Evolutionary conservation across 108 stramenopile species (phyloP).

Genomic region (Skeletonema menzelii): DNA sequence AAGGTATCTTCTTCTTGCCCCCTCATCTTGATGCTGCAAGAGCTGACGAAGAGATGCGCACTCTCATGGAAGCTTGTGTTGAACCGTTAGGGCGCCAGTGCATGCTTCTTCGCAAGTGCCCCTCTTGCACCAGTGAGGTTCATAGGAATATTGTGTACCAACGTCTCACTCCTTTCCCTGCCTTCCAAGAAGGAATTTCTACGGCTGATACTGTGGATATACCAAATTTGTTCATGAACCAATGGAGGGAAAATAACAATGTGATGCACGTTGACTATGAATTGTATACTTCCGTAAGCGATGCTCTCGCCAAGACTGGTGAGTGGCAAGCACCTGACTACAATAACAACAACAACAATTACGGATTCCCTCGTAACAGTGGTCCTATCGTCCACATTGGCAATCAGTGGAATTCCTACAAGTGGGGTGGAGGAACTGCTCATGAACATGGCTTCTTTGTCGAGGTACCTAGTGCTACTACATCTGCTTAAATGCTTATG

Average conservation of each 20-base stretch:
- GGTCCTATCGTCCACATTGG: background rate
- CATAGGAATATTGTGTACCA: slow-evolving; percentile 50
- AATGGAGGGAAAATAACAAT: slow-evolving; percentile 30
- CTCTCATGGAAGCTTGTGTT: slow-evolving; percentile 6
- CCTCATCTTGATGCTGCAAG: slow-evolving; percentile 4
- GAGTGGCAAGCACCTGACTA: slow-evolving; percentile 40
- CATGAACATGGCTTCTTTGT: slow-evolving; percentile 37
- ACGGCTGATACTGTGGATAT: slow-evolving; percentile 20
- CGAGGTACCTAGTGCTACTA: slow-evolving; percentile 5
- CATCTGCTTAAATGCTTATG: background rate
- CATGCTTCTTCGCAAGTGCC: slow-evolving; percentile 30
- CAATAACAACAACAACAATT: background rate
- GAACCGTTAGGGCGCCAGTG: slow-evolving; percentile 12
- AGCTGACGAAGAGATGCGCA: slow-evolving; percentile 26
- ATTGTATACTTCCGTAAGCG: slow-evolving; percentile 34
- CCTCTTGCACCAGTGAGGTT: slow-evolving; percentile 9
- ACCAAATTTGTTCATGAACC: slow-evolving; percentile 40
- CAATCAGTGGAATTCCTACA: slow-evolving; percentile 34
- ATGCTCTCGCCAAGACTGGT: slow-evolving; percentile 30
- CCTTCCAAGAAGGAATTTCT: background rate
- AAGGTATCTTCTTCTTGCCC: slow-evolving; percentile 24
- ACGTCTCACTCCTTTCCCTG: slow-evolving; percentile 24
- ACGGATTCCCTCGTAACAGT: slow-evolving; percentile 47
- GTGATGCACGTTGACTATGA: slow-evolving; percentile 27
- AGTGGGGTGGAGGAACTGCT: slow-evolving; percentile 1